phyloP scores from a whole-genome alignment of 192 early-diverging fungal genomes.

The Entomortierella lignicola region DNA sequence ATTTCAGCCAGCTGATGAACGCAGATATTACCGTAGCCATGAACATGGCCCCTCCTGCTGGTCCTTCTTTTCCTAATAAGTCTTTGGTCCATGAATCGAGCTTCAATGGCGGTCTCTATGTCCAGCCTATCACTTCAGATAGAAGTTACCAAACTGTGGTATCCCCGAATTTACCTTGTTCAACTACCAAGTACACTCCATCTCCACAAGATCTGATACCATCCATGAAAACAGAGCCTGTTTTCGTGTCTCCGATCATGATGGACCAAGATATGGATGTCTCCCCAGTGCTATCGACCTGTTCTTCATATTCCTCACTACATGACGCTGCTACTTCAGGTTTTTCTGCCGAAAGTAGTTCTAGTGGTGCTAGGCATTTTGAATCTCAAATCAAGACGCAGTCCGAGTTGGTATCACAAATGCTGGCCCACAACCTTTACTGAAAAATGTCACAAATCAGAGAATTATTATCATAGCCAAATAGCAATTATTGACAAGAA shows the following conservation, averaged over 20 bases:
- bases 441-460: too few species aligned
- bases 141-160: background rate
- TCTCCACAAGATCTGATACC: background rate
- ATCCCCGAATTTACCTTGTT: background rate
- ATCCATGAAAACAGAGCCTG: background rate
- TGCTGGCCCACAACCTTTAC: too few species aligned
- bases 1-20: conserved; percentile 1
- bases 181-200: background rate
- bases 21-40: conserved; percentile 2
- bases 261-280: conserved; percentile 15
- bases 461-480: too few species aligned
- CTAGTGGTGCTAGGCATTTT: too few species aligned
- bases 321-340: too few species aligned
- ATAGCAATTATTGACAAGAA: too few species aligned
- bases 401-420: too few species aligned
- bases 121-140: background rate
- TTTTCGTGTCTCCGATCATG: background rate
- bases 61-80: too few species aligned
- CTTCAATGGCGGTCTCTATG: background rate
- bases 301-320: conserved; percentile 20
- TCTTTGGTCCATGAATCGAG: background rate
- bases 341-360: too few species aligned
- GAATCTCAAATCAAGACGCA: too few species aligned
- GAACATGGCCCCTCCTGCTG: conserved; percentile 8
- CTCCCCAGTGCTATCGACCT: conserved; percentile 22